Evolutionary conservation across 306 rosid species (phyloP).

Genomic region (Crataegus laevigata): DNA sequence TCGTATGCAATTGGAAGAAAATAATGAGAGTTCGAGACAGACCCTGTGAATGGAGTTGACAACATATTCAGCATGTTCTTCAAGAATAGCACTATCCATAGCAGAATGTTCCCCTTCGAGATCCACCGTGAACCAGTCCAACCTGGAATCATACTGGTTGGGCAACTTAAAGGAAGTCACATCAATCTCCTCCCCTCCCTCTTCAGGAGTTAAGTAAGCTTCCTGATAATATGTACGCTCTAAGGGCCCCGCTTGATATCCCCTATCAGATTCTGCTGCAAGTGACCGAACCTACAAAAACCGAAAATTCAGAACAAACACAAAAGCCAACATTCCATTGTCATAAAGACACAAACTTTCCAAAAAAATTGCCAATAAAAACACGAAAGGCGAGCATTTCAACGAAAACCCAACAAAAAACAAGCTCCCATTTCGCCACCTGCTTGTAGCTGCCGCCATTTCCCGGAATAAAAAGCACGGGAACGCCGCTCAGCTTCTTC

Average conservation of each 20-base stretch:
- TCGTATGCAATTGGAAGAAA: constrained; percentile 5
- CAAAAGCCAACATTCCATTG: background rate
- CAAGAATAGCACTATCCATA: constrained; percentile 91
- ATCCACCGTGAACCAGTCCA: constrained; percentile 96
- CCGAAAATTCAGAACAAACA: background rate
- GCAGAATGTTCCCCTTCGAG: constrained; percentile 99
- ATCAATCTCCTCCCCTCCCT: constrained; percentile 44
- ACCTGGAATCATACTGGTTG: constrained; percentile 53
- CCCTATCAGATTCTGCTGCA: constrained; percentile 97
- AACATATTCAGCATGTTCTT: constrained; percentile 84
- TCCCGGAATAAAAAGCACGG: constrained; percentile 94
- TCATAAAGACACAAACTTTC: background rate
- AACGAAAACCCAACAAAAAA: background rate
- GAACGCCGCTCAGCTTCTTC: constrained; percentile 74
- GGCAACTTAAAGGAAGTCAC: constrained; percentile 43
- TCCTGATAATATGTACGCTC: constrained; percentile 70
- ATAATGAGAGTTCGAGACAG: constrained; percentile 11
- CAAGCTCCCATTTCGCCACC: constrained; percentile 47
- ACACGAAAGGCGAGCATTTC: background rate
- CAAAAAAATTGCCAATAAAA: background rate
- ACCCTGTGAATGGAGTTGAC: constrained; percentile 91
- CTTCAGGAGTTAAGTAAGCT: constrained; percentile 51
- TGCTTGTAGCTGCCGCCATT: constrained; percentile 99
- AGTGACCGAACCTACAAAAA: constrained; percentile 67
- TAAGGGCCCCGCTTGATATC: constrained; percentile 78